Evolutionary conservation across 352 stramenopile species (phyloP), one percentile per base, ranked within the genome.

Genomic region (Aphanomyces astaci): DNA sequence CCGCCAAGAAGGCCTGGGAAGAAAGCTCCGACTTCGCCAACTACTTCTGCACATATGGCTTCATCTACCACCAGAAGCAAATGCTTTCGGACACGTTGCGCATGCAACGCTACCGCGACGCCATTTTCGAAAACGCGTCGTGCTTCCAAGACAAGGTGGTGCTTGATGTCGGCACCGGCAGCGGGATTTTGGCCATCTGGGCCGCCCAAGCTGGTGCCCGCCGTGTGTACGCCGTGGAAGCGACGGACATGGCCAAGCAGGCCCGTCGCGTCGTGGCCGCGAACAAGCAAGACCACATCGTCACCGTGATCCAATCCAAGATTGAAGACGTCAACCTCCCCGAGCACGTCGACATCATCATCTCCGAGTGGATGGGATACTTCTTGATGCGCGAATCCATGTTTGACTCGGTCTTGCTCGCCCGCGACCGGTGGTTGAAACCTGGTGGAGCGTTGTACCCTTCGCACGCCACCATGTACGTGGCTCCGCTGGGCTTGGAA

Each of bases 291-390:
- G 85, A 95, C 76, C 79, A 98, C 75, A 89, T 99, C 67, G 89
- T 99, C 27, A 98, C 96, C 22, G 97, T 99, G 36, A 98, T 99
- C 73, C 94, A 99, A 83, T 89, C 92, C 62, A 97, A 98, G 73
- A 96, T 99, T 3, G 97, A 99, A 78, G 96, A 99, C 62, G 88
- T 99, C 22, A 75, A 98, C 68, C 82, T 99, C 1, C 95, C 96
- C 0, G 94, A 98, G 75, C 96, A 98, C 72, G 97, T 99, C 31
- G 98, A 99, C 76, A 97, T 99, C 66, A 99, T 99, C 63, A 97
- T 99, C 64, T 98, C 94, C 13, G 97, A 99, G 81, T 98, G 96
- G 94, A 99, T 99, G 98, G 87, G 87, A 64, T 99, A 99, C 81
- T 99, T 99, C 64, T 78, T 99, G 22, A 78, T 99, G 52, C 88